These are phyloP conservation scores for Erysimum pusillum DNA, from an alignment of 441 rosid genomes.

Conservation along the genomic window DNA sequence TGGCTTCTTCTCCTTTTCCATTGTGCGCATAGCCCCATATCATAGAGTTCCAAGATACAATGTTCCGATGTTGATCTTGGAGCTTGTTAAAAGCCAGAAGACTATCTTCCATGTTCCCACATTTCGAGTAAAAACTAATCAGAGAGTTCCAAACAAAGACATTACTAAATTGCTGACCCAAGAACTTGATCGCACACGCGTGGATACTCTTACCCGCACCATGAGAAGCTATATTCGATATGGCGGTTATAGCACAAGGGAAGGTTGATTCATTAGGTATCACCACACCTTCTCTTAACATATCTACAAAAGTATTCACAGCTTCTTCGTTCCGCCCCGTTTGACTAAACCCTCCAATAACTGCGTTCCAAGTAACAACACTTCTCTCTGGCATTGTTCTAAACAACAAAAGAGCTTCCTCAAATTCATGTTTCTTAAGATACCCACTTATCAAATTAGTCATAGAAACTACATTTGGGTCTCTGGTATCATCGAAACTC, in stretches of 20 bases:
- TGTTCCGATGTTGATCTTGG: conserved; percentile 45
- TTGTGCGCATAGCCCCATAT: conserved; percentile 84
- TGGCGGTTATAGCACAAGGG: conserved; percentile 62
- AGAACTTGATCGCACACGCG: conserved; percentile 66
- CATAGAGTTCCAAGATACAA: conserved; percentile 80
- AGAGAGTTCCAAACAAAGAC: conserved; percentile 70
- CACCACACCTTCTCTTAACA: conserved; percentile 70
- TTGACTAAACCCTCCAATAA: conserved; percentile 82
- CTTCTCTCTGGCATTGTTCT: conserved; percentile 68
- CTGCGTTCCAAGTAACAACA: conserved; percentile 80
- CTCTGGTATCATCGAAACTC: conserved; percentile 63
- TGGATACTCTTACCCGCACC: conserved; percentile 77
- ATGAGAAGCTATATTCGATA: conserved; percentile 74
- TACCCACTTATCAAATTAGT: conserved; percentile 72
- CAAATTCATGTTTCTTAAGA: conserved; percentile 56
- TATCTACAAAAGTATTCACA: conserved; percentile 65
- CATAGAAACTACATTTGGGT: conserved; percentile 75
- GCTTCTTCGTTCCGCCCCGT: conserved; percentile 80
- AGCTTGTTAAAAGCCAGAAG: conserved; percentile 60
- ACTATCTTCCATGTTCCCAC: conserved; percentile 80
- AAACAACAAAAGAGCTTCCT: conserved; percentile 61
- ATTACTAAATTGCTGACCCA: conserved; percentile 46
- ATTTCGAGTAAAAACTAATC: conserved; percentile 80
- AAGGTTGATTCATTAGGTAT: conserved; percentile 66
- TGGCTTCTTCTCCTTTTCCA: conserved; percentile 77